Evolutionary conservation across 1,139 yeast species (phyloP), one percentile per base, ranked within the genome.

Genomic region (Pneumocystis sp.): DNA sequence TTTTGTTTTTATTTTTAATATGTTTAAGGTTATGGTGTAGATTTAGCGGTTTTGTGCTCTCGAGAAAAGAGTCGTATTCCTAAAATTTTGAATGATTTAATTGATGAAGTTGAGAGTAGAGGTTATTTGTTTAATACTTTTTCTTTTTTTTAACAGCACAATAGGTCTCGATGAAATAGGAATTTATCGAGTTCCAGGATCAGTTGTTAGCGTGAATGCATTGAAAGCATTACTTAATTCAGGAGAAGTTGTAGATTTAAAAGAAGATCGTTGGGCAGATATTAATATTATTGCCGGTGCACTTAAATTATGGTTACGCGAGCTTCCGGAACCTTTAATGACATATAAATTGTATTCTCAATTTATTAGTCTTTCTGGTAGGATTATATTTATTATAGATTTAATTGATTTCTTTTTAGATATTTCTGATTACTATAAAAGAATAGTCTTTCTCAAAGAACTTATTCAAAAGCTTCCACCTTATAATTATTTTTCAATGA

Each of bases 211-310:
- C 65, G 84, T 93, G 68, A 83, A 82, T 67, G 81, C 83, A 35
- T 79, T 90, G 68, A 89, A 86, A 73, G 78, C 80, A 12, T 85
- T 85, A 57, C 88, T 93, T 73, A 96, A 93, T 74, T 82, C 81
- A 68, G 82, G 83, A 39, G 89, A 89, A 21, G 82, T 81, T 10
- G 85, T 89, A 68, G 80, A 83, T 45, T 81, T 86, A 74, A 84
- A 83, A 65, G 86, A 85, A 70, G 83, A 83, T 66, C 80, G 87
- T 63, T 82, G 88, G 77, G 85, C 85, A 72, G 97, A 90, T 74
- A 83, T 89, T 62, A 95, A 93, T 74, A 87, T 96, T 0, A 83
- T 90, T 63, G 91, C 97, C 1, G 95, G 96, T 61, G 85, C 95
- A 71, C 86, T 93, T 71, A 93, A 93, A 74, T 81, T 87, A 68